Percentiles rank a stretch among this genome's conserved stretches.
phyloP scores from a whole-genome alignment of 441 rosid species.

The Macaranga tanarius region DNA sequence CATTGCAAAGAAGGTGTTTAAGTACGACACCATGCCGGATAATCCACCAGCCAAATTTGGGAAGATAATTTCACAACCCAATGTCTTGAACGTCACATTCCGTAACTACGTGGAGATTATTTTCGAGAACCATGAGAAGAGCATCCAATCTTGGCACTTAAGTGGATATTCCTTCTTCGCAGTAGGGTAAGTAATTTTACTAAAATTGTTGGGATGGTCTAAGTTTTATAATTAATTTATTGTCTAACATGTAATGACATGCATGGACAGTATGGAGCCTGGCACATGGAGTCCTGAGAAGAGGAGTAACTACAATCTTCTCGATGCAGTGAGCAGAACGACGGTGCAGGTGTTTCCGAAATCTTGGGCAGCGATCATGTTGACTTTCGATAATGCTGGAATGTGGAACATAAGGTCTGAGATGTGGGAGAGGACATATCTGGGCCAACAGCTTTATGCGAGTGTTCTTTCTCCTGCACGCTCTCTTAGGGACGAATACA shows the following conservation, averaged over 20 bases:
- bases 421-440: slow-evolving; percentile 54
- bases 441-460: slow-evolving; percentile 67
- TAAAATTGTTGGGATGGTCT: too few species aligned
- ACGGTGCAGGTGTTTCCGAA: slow-evolving; percentile 77
- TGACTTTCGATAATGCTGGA: slow-evolving; percentile 78
- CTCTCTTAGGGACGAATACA: slow-evolving; percentile 73
- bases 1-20: slow-evolving; percentile 52
- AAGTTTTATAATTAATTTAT: too few species aligned
- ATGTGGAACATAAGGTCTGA: slow-evolving; percentile 89
- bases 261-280: slow-evolving; percentile 43
- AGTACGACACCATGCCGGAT: slow-evolving; percentile 50
- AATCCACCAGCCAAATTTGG: slow-evolving; percentile 36
- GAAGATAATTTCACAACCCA: slow-evolving; percentile 32
- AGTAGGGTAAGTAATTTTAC: slow-evolving; percentile 48
- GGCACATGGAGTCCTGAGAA: slow-evolving; percentile 70
- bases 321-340: slow-evolving; percentile 78
- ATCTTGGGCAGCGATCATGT: slow-evolving; percentile 70
- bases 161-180: slow-evolving; percentile 70
- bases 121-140: slow-evolving; percentile 65
- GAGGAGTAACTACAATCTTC: slow-evolving; percentile 66
- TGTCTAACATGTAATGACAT: too few species aligned
- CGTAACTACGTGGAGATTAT: slow-evolving; percentile 58
- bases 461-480: slow-evolving; percentile 61
- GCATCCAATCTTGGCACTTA: slow-evolving; percentile 57
- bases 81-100: slow-evolving; percentile 53